These are phyloP conservation scores for Iberis pinnata DNA, from an alignment of 345 rosid genomes.

Conservation along the genomic window DNA sequence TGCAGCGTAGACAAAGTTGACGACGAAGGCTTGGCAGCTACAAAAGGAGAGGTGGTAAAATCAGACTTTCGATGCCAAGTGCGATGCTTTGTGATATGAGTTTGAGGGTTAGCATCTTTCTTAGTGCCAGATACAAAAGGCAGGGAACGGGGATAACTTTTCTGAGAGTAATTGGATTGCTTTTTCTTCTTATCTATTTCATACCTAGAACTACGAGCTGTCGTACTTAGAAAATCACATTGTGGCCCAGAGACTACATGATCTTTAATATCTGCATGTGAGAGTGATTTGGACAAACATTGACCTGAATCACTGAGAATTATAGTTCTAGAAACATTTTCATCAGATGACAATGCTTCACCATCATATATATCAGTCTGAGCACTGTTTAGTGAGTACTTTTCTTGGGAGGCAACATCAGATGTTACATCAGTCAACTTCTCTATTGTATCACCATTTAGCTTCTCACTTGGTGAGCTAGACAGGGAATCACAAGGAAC, in stretches of 20 bases:
- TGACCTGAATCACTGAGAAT: conserved; percentile 22
- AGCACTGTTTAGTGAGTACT: conserved; percentile 17
- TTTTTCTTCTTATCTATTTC: conserved; percentile 38
- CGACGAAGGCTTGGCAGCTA: conserved; percentile 38
- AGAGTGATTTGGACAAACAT: conserved; percentile 26
- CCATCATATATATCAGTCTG: conserved; percentile 19
- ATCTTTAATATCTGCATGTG: conserved; percentile 34
- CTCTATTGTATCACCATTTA: conserved; percentile 31
- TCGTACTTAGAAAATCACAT: conserved; percentile 28
- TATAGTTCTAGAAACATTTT: conserved; percentile 27
- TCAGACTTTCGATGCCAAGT: conserved; percentile 68
- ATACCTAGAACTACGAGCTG: conserved; percentile 22
- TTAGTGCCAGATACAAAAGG: conserved; percentile 40
- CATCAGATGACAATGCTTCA: conserved; percentile 30
- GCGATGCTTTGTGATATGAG: conserved; percentile 41
- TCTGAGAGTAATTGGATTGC: conserved; percentile 36
- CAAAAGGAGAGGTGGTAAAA: conserved; percentile 29
- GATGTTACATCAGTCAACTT: conserved; percentile 32
- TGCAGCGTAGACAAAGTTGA: conserved; percentile 35
- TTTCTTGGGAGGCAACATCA: conserved; percentile 38
- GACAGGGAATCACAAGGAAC: too few species aligned
- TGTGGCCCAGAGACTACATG: conserved; percentile 29
- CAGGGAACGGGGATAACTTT: conserved; percentile 33
- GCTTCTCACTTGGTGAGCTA: conserved; percentile 30
- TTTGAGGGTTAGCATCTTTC: conserved; percentile 41